Conservation (phyloP, 495 filamentous ascomycete genomes). For the Aspergillus avenaceus region DNA sequence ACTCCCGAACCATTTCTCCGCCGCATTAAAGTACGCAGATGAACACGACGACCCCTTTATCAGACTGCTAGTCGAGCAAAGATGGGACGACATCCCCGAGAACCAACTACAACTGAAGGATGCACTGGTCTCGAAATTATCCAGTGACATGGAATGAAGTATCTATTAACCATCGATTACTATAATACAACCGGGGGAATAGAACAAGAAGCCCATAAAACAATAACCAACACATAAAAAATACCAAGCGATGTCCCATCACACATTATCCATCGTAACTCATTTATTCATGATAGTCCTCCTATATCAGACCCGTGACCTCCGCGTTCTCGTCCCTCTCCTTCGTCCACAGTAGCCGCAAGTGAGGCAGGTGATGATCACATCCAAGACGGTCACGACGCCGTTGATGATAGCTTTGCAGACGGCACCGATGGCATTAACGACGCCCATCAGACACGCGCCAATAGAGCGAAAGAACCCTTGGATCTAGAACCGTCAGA, state of each 20-base stretch:
- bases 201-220: not conserved
- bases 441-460: slow-evolving; percentile 74
- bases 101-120: slow-evolving; percentile 21
- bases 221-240: not conserved
- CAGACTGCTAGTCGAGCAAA: slow-evolving; percentile 22
- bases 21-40: slow-evolving; percentile 22
- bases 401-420: slow-evolving; percentile 77
- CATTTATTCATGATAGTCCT: not conserved
- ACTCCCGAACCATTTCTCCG: slow-evolving; percentile 19
- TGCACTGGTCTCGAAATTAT: slow-evolving; percentile 14
- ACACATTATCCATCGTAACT: slow-evolving; percentile 6
- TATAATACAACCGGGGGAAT: not conserved
- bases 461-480: slow-evolving; percentile 81
- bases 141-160: not conserved
- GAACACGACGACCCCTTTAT: slow-evolving; percentile 33
- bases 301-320: slow-evolving; percentile 19
- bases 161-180: not conserved
- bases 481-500: slow-evolving; percentile 58
- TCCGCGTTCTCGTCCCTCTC: slow-evolving; percentile 17
- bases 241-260: not conserved
- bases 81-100: slow-evolving; percentile 30
- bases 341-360: slow-evolving; percentile 59
- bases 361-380: slow-evolving; percentile 82
- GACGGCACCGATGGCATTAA: slow-evolving; percentile 73
- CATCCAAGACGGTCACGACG: slow-evolving; percentile 73